Percentiles rank a stretch among this genome's conserved stretches.
Evolutionary conservation across 305 asterid species (phyloP).

Genomic region (Nicotiana rustica): DNA sequence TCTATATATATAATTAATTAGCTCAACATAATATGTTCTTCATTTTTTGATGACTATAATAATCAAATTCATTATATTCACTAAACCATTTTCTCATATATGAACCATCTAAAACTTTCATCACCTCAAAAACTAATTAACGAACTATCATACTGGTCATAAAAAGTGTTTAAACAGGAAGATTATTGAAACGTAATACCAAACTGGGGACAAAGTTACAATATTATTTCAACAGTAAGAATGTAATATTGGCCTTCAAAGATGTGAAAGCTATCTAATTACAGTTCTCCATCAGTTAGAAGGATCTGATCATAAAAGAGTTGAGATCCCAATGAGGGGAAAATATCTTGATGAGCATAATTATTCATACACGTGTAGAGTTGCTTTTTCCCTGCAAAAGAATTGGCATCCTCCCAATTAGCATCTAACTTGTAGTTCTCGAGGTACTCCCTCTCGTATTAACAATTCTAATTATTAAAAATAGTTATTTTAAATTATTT

Average conservation of each 20-base stretch:
- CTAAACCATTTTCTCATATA: not conserved
- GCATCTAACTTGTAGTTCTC: not conserved
- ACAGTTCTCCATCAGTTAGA: not conserved
- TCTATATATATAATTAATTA: too few species aligned
- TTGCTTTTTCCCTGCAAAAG: slow-evolving; percentile 7
- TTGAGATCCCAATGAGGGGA: not conserved
- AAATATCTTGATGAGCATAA: too few species aligned
- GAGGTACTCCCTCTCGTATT: too few species aligned
- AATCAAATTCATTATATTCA: not conserved
- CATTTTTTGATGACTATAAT: too few species aligned
- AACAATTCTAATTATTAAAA: too few species aligned
- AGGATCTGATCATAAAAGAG: not conserved
- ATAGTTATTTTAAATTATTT: too few species aligned
- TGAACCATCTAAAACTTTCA: not conserved
- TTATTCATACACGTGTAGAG: not conserved
- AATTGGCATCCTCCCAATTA: slow-evolving; percentile 1
- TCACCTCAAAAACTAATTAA: not conserved
- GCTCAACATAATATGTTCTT: too few species aligned
- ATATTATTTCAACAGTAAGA: not conserved
- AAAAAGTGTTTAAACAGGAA: not conserved
- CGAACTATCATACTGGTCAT: not conserved
- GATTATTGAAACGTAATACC: too few species aligned
- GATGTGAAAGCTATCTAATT: slow-evolving; percentile 2
- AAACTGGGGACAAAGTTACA: not conserved
- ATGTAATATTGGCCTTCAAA: slow-evolving; percentile 1